Percentiles rank a stretch among this genome's conserved stretches.
These are phyloP conservation scores for Trichoderma arundinaceum DNA, from an alignment of 2,329 filamentous ascomycete species.

Conservation along the genomic window DNA sequence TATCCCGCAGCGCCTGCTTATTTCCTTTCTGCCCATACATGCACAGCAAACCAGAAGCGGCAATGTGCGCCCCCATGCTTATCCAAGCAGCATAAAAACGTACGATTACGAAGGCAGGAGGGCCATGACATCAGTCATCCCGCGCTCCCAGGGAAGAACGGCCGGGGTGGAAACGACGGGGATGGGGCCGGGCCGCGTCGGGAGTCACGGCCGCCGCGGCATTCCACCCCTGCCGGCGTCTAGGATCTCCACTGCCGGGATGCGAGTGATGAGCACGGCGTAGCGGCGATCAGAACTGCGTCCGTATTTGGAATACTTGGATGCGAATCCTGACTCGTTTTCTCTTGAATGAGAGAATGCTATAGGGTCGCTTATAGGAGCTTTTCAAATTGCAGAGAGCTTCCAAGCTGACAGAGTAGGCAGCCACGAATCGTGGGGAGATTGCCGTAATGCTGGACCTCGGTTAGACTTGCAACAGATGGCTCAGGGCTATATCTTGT, in stretches of 20 bases:
- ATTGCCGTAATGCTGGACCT: too few species aligned
- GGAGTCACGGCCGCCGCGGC: constrained; percentile 15
- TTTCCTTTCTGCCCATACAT: not conserved
- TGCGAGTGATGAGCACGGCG: not conserved
- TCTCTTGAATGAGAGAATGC: too few species aligned
- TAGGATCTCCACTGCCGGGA: not conserved
- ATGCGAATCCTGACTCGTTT: too few species aligned
- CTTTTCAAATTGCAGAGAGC: too few species aligned
- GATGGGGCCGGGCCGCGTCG: constrained; percentile 12
- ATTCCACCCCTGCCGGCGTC: constrained; percentile 8
- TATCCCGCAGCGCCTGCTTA: constrained; percentile 13
- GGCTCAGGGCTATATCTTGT: too few species aligned
- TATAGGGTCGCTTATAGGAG: too few species aligned
- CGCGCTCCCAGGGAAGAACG: not conserved
- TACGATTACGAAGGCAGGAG: not conserved
- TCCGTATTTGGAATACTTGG: too few species aligned
- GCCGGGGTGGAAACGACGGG: constrained; percentile 8
- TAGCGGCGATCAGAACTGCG: too few species aligned
- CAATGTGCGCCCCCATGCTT: constrained; percentile 2
- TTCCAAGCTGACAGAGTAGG: too few species aligned
- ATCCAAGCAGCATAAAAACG: not conserved
- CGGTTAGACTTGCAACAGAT: too few species aligned
- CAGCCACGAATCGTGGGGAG: too few species aligned
- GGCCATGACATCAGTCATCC: not conserved
- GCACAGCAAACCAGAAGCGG: not conserved